A percentile compares a stretch with the other conserved stretches of the same genome.
Conservation (phyloP, 1,139 yeast species). For the Scheffersomyces cryptocercus region DNA sequence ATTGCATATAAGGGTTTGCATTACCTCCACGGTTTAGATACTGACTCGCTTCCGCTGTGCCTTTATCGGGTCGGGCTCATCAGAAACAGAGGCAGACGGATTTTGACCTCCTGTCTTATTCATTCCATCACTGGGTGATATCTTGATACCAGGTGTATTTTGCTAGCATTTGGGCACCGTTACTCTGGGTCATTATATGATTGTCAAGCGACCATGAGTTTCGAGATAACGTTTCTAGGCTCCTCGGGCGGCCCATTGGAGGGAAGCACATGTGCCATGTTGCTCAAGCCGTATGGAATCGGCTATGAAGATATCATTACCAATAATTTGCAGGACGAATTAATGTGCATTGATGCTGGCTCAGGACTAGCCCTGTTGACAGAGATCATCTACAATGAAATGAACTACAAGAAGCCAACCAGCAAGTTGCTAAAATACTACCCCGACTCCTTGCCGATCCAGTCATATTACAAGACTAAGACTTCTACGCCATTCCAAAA, state of each 20-base stretch:
- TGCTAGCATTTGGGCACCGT: too few species aligned
- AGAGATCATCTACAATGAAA: conserved; percentile 45
- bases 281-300: conserved; percentile 56
- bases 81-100: too few species aligned
- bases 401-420: background rate
- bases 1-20: too few species aligned
- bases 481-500: conserved; percentile 31
- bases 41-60: too few species aligned
- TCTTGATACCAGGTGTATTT: too few species aligned
- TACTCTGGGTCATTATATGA: too few species aligned
- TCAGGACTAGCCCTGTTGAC: conserved; percentile 62
- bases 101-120: too few species aligned
- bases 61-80: too few species aligned
- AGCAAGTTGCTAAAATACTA: conserved; percentile 25
- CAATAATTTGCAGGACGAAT: conserved; percentile 27
- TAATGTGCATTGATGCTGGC: conserved; percentile 79
- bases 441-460: conserved; percentile 22
- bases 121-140: too few species aligned
- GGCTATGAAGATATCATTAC: conserved; percentile 38
- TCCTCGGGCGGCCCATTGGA: conserved; percentile 81
- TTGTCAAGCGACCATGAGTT: conserved; percentile 17
- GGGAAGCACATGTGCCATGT: conserved; percentile 62
- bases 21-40: too few species aligned
- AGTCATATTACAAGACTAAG: conserved; percentile 20
- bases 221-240: conserved; percentile 64